Evolutionary conservation across 176 grass and related monocot species (phyloP).

Genomic region (Pontederia crassipes): DNA sequence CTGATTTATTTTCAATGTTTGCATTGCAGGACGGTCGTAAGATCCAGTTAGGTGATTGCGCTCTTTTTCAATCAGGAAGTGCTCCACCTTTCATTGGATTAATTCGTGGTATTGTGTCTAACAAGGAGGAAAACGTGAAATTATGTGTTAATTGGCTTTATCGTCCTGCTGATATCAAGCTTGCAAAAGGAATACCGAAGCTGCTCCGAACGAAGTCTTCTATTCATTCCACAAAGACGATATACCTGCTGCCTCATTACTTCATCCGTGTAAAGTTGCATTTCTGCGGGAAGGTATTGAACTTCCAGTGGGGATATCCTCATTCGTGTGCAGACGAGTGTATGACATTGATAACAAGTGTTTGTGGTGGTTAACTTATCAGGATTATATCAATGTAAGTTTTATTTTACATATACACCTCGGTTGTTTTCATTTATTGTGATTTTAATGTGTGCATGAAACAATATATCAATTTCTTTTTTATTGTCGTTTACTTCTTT

Average conservation of each 20-base stretch:
- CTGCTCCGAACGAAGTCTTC: conserved; percentile 75
- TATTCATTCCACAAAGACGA: conserved; percentile 80
- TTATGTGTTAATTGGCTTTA: conserved; percentile 79
- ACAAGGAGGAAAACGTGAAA: conserved; percentile 36
- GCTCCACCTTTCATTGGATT: conserved; percentile 68
- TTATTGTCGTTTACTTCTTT: conserved; percentile 9
- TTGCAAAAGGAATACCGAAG: conserved; percentile 43
- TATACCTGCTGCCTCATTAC: conserved; percentile 48
- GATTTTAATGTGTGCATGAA: background rate
- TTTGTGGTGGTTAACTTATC: conserved; percentile 75
- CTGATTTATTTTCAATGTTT: conserved; percentile 1
- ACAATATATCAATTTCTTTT: background rate
- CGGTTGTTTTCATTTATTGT: background rate
- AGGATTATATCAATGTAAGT: conserved; percentile 83
- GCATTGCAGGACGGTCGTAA: conserved; percentile 62
- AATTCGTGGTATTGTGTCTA: conserved; percentile 60
- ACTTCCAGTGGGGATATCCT: conserved; percentile 56
- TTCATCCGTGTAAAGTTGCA: conserved; percentile 81
- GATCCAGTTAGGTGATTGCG: conserved; percentile 59
- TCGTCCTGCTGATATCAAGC: conserved; percentile 59
- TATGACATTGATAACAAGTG: conserved; percentile 80
- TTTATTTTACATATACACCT: background rate
- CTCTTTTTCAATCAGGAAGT: conserved; percentile 47
- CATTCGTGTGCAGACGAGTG: conserved; percentile 68
- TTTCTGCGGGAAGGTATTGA: conserved; percentile 66